Evolutionary conservation across 1,284 basidiomycete genomes (phyloP).

Genomic region (Leccinum holopus): DNA sequence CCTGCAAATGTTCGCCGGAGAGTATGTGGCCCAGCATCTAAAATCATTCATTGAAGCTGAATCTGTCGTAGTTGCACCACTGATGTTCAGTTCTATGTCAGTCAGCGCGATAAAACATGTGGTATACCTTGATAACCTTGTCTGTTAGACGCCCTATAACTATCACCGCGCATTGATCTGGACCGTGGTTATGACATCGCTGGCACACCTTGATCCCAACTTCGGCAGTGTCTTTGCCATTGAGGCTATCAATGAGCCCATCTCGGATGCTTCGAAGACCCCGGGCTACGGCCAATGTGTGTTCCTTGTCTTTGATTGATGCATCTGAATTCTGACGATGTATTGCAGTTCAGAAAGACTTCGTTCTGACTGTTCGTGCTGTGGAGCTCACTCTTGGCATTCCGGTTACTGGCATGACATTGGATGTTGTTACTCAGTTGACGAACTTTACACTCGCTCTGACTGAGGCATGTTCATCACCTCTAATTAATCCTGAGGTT

Average conservation of each 20-base stretch:
- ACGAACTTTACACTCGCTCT: conserved; percentile 48
- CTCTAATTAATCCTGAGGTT: conserved; percentile 47
- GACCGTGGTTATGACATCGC: conserved; percentile 73
- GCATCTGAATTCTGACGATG: conserved; percentile 3
- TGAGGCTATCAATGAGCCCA: conserved; percentile 74
- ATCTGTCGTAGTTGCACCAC: conserved; percentile 51
- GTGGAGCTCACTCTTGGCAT: conserved; percentile 65
- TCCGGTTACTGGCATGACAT: conserved; percentile 45
- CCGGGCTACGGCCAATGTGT: conserved; percentile 68
- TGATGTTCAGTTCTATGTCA: conserved; percentile 72
- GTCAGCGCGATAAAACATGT: background rate
- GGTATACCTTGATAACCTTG: conserved; percentile 4
- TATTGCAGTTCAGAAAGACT: conserved; percentile 62
- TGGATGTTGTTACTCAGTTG: conserved; percentile 21
- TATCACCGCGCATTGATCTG: conserved; percentile 74
- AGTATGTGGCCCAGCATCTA: conserved; percentile 38
- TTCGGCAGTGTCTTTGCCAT: conserved; percentile 70
- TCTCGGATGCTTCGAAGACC: conserved; percentile 62
- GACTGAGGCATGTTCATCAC: conserved; percentile 26
- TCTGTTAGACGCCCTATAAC: conserved; percentile 58
- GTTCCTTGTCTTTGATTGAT: conserved; percentile 11
- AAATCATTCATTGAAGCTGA: conserved; percentile 8
- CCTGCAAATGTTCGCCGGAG: conserved; percentile 64
- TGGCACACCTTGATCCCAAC: conserved; percentile 65
- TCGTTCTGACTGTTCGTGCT: conserved; percentile 64